Percentiles rank a stretch among this genome's conserved stretches.
Conservation (phyloP, 495 filamentous ascomycete genomes). For the Venustampulla echinocandica region DNA sequence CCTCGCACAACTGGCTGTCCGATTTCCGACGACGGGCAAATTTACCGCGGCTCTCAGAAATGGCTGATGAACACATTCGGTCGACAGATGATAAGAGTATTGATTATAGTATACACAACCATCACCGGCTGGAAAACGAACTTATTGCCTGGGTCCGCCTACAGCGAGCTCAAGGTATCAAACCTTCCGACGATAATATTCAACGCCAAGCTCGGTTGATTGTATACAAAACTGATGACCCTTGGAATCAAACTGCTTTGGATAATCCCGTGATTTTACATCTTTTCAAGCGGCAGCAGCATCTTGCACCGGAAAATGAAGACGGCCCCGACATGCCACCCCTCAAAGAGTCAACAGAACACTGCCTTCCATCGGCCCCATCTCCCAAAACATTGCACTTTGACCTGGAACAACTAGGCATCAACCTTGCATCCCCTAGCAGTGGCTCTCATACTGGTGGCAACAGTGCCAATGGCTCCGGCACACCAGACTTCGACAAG, state of each 20-base stretch:
- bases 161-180: conserved; percentile 38
- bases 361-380: neutral
- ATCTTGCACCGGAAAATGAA: conserved; percentile 16
- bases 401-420: conserved; percentile 11
- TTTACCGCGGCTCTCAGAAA: conserved; percentile 37
- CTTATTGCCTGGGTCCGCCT: conserved; percentile 46
- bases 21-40: conserved; percentile 38
- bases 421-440: conserved; percentile 3
- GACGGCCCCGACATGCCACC: conserved; percentile 8
- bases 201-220: conserved; percentile 55
- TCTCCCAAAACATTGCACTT: conserved; percentile 14
- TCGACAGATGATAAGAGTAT: conserved; percentile 42
- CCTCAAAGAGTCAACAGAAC: conserved; percentile 3
- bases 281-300: conserved; percentile 28
- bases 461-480: neutral
- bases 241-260: conserved; percentile 64
- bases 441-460: neutral
- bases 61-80: conserved; percentile 31
- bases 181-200: conserved; percentile 52
- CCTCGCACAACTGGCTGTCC: conserved; percentile 36
- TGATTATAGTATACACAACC: conserved; percentile 45
- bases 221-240: conserved; percentile 56
- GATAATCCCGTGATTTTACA: conserved; percentile 56
- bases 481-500: conserved; percentile 2
- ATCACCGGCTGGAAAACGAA: conserved; percentile 47